Conservation (phyloP, 2,329 filamentous ascomycete genomes). For the Fusarium albidum region DNA sequence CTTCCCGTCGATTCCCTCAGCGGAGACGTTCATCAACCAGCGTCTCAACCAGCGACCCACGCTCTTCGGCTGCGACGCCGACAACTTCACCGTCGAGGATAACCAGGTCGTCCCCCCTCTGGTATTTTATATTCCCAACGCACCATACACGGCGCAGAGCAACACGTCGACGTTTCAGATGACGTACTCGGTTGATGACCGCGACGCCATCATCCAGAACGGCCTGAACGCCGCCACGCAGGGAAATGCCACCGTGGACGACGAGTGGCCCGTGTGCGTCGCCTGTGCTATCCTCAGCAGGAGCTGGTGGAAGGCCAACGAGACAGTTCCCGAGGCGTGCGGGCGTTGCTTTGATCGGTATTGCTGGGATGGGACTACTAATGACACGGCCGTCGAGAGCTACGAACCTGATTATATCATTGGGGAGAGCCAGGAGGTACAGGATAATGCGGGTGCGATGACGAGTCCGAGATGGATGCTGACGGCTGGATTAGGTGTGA, state of each 20-base stretch:
- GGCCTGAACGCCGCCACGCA: conserved; percentile 82
- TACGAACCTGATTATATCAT: conserved; percentile 9
- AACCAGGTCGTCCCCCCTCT: conserved; percentile 64
- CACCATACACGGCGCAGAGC: conserved; percentile 73
- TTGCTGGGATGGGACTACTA: conserved; percentile 81
- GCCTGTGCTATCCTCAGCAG: conserved; percentile 81
- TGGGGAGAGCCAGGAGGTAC: background rate
- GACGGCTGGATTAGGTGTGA: no score
- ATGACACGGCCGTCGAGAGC: conserved; percentile 9
- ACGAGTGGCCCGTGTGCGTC: conserved; percentile 78
- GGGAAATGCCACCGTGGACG: conserved; percentile 76
- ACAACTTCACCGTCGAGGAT: conserved; percentile 46
- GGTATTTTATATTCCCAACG: conserved; percentile 80
- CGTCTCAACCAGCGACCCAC: conserved; percentile 65
- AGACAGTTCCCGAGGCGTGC: conserved; percentile 72
- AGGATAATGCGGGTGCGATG: background rate
- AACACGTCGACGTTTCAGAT: conserved; percentile 78
- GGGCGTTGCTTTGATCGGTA: conserved; percentile 76
- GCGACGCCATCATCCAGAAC: conserved; percentile 80
- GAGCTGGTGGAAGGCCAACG: conserved; percentile 71
- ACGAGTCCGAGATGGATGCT: no score
- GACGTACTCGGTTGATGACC: conserved; percentile 67
- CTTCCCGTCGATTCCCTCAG: conserved; percentile 66
- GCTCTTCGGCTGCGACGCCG: conserved; percentile 70
- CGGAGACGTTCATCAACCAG: conserved; percentile 62